Evolutionary conservation across 2,329 filamentous ascomycete genomes (phyloP), one percentile per base, ranked within the genome.

Genomic region (Xylaria sp.): DNA sequence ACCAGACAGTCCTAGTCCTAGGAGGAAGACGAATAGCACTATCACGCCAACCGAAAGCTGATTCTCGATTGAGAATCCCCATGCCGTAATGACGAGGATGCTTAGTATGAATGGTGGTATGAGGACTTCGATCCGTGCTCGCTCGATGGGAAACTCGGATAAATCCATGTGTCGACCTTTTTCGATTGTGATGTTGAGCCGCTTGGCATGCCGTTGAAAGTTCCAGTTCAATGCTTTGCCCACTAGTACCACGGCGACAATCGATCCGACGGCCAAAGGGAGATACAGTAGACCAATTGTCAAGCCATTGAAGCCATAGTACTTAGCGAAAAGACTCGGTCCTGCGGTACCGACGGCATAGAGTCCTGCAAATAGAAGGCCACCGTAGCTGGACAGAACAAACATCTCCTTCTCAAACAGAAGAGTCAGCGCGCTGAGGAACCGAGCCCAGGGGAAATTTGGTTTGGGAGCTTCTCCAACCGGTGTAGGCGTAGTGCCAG

Each of bases 331-430:
- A 54, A 85, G 73, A 0, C 83, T 83, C 5, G 84, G 81, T 10
- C 87, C 75, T 0, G 86, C 85, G 3, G 86, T 83, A 0, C 83
- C 80, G 13, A 85, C 80, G 45, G 86, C 80, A 72, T 87, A 86
- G 68, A 87, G 87, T 22, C 82, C 81, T 17, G 87, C 79, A 66
- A 87, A 89, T 4, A 88, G 77, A 57, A 87, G 74, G 17, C 84
- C 82, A 53, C 83, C 83, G 72, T 84, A 85, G 47, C 83, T 68
- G 20, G 87, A 78, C 5, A 87, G 80, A 29, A 86, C 74, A 11
- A 80, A 80, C 71, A 87, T 80, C 67, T 88, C 86, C 73, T 87
- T 88, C 66, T 90, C 85, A 63, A 84, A 80, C 7, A 87, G 79
- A n/a, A 88, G 81, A 38, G 76, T 73, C 1, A 89, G 75, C 0